phyloP scores from a whole-genome alignment of 495 filamentous ascomycete species.

The Cercophora scortea region DNA sequence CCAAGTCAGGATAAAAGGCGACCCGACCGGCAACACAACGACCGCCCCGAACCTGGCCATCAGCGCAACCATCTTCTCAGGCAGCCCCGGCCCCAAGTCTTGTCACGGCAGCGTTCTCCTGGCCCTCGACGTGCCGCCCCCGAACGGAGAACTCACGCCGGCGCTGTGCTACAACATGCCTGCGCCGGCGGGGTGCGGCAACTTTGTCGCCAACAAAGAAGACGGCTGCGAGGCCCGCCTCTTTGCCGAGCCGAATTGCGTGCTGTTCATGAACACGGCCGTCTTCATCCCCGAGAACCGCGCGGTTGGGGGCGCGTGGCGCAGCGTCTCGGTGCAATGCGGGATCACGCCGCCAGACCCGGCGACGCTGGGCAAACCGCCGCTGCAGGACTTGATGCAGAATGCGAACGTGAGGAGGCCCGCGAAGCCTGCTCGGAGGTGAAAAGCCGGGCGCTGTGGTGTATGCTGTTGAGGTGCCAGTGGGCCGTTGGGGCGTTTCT shows the following conservation, averaged over 20 bases:
- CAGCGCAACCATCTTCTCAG: constrained; percentile 27
- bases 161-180: constrained; percentile 28
- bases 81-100: constrained; percentile 26
- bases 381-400: constrained; percentile 8
- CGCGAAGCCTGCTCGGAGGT: background rate
- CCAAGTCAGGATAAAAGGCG: constrained; percentile 27
- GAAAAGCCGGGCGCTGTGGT: no score
- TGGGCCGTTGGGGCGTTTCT: no score
- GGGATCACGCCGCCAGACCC: constrained; percentile 19
- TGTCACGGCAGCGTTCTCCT: constrained; percentile 27
- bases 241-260: constrained; percentile 30
- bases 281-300: constrained; percentile 30
- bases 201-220: constrained; percentile 27
- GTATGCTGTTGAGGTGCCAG: no score
- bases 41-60: constrained; percentile 18
- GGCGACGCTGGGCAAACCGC: constrained; percentile 8
- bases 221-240: constrained; percentile 32
- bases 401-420: constrained; percentile 2
- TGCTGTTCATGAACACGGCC: constrained; percentile 29
- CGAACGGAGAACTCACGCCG: constrained; percentile 8
- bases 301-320: constrained; percentile 25
- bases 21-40: constrained; percentile 14
- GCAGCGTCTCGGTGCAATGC: constrained; percentile 30
- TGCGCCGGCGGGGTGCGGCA: constrained; percentile 24
- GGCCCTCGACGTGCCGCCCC: constrained; percentile 17